These are phyloP conservation scores for Smittium mucronatum DNA, from an alignment of 371 early-diverging fungal genomes.

Conservation along the genomic window DNA sequence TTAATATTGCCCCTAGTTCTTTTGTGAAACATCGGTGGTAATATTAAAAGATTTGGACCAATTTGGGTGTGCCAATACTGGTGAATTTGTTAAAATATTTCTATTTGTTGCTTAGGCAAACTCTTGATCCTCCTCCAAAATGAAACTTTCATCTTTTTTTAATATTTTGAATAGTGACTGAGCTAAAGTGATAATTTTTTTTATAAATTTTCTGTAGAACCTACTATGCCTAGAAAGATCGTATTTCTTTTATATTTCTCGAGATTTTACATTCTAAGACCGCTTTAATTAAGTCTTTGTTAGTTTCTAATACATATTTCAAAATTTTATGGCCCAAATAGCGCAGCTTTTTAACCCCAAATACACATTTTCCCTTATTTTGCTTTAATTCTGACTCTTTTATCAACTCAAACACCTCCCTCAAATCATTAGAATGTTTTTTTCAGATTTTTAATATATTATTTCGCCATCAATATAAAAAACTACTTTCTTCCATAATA, in stretches of 20 bases:
- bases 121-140: slow-evolving; percentile 6
- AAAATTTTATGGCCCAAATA: slow-evolving; percentile 36
- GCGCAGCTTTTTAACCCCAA: slow-evolving; percentile 23
- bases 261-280: slow-evolving; percentile 7
- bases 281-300: neutral
- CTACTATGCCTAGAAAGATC: slow-evolving; percentile 11
- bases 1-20: slow-evolving; percentile 9
- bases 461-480: slow-evolving; percentile 46
- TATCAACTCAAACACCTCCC: slow-evolving; percentile 28
- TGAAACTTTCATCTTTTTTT: slow-evolving; percentile 8
- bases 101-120: neutral
- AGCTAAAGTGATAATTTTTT: neutral
- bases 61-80: slow-evolving; percentile 11
- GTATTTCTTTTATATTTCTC: slow-evolving; percentile 12
- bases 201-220: slow-evolving; percentile 11
- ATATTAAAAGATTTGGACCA: slow-evolving; percentile 1
- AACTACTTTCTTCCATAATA: slow-evolving; percentile 27
- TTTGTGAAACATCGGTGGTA: slow-evolving; percentile 6
- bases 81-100: slow-evolving; percentile 7
- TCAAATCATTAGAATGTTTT: slow-evolving; percentile 36
- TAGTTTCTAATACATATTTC: neutral
- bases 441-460: slow-evolving; percentile 33
- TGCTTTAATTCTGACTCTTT: neutral
- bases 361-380: slow-evolving; percentile 41
- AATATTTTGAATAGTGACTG: slow-evolving; percentile 4